A percentile compares a stretch with the other conserved stretches of the same genome.
Conservation (phyloP, 345 rosid genomes). For the Linum lewisii region DNA sequence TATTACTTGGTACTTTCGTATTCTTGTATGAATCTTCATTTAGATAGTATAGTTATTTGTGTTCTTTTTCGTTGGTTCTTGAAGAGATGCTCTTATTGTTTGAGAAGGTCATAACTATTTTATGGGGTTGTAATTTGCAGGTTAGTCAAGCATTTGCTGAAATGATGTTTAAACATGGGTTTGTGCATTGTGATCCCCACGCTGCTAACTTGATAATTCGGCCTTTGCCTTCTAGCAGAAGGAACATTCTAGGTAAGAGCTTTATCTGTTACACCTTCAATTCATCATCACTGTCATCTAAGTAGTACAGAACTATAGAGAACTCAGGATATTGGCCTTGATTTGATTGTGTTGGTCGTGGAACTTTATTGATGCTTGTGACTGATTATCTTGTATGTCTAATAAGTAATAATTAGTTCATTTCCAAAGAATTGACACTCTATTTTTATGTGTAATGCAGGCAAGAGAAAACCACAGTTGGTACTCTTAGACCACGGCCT, state of each 20-base stretch:
- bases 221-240: constrained; percentile 54
- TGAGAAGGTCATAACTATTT: constrained; percentile 2
- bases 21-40: neutral
- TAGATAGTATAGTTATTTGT: neutral
- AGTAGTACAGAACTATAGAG: no score
- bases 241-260: constrained; percentile 44
- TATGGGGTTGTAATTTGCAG: constrained; percentile 27
- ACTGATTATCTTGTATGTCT: no score
- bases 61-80: no score
- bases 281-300: neutral
- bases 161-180: constrained; percentile 96
- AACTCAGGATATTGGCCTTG: no score
- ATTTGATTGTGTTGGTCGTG: no score
- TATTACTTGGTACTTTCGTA: neutral
- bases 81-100: neutral
- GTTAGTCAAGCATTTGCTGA: constrained; percentile 84
- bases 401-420: neutral
- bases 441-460: constrained; percentile 9
- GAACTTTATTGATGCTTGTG: no score
- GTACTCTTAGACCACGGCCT: constrained; percentile 86
- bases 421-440: neutral
- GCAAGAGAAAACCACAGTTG: constrained; percentile 75
- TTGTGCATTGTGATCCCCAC: constrained; percentile 98
- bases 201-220: constrained; percentile 90
- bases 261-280: neutral